Percentiles rank a stretch among this genome's conserved stretches.
phyloP scores from a whole-genome alignment of 306 rosid genomes.

The Cotoneaster glaucophyllus region DNA sequence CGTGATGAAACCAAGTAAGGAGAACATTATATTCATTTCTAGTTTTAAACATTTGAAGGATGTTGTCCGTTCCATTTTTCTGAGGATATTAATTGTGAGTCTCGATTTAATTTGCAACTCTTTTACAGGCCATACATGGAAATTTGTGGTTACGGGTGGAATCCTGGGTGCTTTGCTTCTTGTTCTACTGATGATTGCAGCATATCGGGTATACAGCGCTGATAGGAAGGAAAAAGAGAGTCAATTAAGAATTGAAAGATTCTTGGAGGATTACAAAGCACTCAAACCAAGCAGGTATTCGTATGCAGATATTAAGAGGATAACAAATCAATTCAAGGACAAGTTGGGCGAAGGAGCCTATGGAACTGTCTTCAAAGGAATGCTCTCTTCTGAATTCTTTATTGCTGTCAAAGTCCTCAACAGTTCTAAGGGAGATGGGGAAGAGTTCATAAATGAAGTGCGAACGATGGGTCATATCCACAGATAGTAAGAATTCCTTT shows the following conservation, averaged over 20 bases:
- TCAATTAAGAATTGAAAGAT: constrained; percentile 20
- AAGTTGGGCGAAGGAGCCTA: constrained; percentile 32
- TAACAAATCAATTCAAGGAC: constrained; percentile 21
- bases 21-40: too few relatives aligned
- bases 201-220: neutral
- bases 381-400: constrained; percentile 8
- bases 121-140: constrained; percentile 10
- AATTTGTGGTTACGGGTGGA: constrained; percentile 12
- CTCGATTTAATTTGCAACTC: neutral
- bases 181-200: neutral
- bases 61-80: too few relatives aligned
- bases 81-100: accelerated
- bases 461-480: too few relatives aligned
- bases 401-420: neutral
- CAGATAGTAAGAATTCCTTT: too few relatives aligned
- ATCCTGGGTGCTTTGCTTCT: constrained; percentile 1
- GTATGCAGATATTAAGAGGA: constrained; percentile 27
- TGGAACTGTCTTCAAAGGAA: constrained; percentile 32
- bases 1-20: neutral
- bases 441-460: neutral
- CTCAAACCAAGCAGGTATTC: constrained; percentile 35
- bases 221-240: constrained; percentile 7
- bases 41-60: neutral
- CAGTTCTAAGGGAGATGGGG: neutral
- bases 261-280: constrained; percentile 29